Evolutionary conservation across 2,329 filamentous ascomycete genomes (phyloP), one percentile per base, ranked within the genome.

Genomic region (Fusarium subglutinans): DNA sequence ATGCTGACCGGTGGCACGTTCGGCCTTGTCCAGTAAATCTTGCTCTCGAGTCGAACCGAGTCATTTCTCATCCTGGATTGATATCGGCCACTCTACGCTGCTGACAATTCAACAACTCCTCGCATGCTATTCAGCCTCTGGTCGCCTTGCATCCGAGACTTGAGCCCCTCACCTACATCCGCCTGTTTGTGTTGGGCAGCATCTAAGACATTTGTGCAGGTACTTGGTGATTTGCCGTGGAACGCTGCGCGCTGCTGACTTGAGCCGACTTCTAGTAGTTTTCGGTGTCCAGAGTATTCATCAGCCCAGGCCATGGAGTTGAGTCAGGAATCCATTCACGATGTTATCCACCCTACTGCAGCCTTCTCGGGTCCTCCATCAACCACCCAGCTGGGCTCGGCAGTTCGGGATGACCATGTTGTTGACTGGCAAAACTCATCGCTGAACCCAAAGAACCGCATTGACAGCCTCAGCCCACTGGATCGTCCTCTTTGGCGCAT

Each of bases 391-490:
- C 15, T 43, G 43, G 58, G 69, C 35, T 45, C 62, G 15, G 45
- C 51, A 35, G 14, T 41, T 35, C 40, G 51, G 30, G 38, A 74
- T 20, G 22, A 35, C 26, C 53, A 75, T 58, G 24, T 47, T 24
- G 45, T 51, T 40, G 60, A 62, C 50, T 91, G 89, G 89, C 78
- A 80, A 18, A 69, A 78, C 7, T 90, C 89, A 10, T 80, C 83
- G 45, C 82, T 90, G 47, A 91, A 91, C 70, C 89, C 89, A 13
- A 90, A 89, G 78, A 91, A 90, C 75, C 85, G 89, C 66, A 87
- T 91, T 77, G 85, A 90, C 77, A 89, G 87, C 70, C 84, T 91
- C 22, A 84, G 83, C 6, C 79, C 82, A 13, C 84, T 84, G 5
- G 56, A 74, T 20, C 74, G 80, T 2, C 84, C 88, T 5, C 79